Percentiles rank a stretch among this genome's conserved stretches.
Conservation (phyloP, 2,329 filamentous ascomycete species). For the Sporothrix curviconia region DNA sequence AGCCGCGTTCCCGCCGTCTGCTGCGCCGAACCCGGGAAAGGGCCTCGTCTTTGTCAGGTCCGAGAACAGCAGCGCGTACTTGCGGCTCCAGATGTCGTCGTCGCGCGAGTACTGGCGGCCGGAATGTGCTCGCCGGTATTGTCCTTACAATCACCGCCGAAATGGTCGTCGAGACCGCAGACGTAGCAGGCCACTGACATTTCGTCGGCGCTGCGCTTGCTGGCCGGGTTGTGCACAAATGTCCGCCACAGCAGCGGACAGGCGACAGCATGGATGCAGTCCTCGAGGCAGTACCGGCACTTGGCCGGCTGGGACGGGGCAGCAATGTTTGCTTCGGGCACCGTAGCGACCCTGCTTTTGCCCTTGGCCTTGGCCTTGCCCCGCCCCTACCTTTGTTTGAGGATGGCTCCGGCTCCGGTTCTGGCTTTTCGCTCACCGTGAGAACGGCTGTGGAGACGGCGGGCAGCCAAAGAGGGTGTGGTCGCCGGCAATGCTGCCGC, state of each 20-base stretch:
- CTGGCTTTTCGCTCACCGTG: background rate
- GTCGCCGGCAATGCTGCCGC: constrained; percentile 25
- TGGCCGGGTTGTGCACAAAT: constrained; percentile 37
- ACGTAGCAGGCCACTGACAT: constrained; percentile 49
- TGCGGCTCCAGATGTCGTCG: constrained; percentile 47
- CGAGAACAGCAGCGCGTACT: constrained; percentile 4
- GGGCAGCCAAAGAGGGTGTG: constrained; percentile 49
- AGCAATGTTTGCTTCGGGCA: background rate
- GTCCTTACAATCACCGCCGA: constrained; percentile 47
- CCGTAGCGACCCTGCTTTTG: no score
- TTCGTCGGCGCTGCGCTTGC: constrained; percentile 41
- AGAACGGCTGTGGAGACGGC: constrained; percentile 18
- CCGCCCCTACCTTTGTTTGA: no score
- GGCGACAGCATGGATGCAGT: background rate
- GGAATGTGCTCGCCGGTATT: constrained; percentile 20
- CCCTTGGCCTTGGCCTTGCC: no score
- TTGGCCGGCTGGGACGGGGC: background rate
- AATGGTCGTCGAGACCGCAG: constrained; percentile 51
- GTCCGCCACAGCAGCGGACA: constrained; percentile 49
- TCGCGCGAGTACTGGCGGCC: constrained; percentile 14
- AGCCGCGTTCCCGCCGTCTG: background rate
- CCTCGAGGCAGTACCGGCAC: constrained; percentile 8
- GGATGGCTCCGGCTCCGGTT: background rate
- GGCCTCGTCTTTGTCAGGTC: background rate
- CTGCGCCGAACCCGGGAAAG: background rate